Evolutionary conservation across 2,329 filamentous ascomycete genomes (phyloP), one percentile per base, ranked within the genome.

Genomic region (Uncinocarpus reesii): DNA sequence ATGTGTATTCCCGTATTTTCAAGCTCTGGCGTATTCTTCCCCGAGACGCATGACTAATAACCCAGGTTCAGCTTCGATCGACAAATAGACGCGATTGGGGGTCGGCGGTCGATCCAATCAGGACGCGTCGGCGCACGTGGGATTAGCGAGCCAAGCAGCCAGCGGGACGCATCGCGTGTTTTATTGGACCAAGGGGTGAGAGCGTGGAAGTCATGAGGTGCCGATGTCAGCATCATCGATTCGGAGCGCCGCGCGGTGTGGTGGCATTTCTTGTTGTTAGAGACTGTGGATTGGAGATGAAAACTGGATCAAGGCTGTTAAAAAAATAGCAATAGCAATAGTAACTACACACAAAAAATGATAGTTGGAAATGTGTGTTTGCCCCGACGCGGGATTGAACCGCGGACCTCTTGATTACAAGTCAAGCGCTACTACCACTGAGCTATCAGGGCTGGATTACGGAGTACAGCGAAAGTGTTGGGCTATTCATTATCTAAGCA

Each of bases 61-160:
- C n/a, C n/a, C n/a, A n/a, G n/a, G n/a, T n/a, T n/a, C n/a, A n/a
- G n/a, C n/a, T n/a, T 24, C 7, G 43, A 46, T 47, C 36, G 35
- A 47, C 46, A 36, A 47, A 48, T 48, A 43, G 32, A 48, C 46
- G 46, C 46, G 46, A 37, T 36, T 21, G n/a, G 32, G 23, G 15
- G 16, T 4, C 29, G 16, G 46, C n/a, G 7, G 23, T 26, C 23
- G 31, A 35, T 42, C 48, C 48, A 50, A 50, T 50, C 42, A 42
- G 13, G 28, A 50, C 48, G 48, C 43, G 48, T 47, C 36, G 43
- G 42, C 7, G 31, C 48, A 50, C 48, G 48, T 50, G 48, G 48
- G n/a, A 8, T 16, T 32, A 15, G 20, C 23, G 11, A 32, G 26
- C 43, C 34, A 38, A 46, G 43, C 34, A 38, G 21, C 6, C 24